A percentile compares a stretch with the other conserved stretches of the same genome.
phyloP scores from a whole-genome alignment of 2,329 filamentous ascomycete genomes.

The Penicillium sp. region DNA sequence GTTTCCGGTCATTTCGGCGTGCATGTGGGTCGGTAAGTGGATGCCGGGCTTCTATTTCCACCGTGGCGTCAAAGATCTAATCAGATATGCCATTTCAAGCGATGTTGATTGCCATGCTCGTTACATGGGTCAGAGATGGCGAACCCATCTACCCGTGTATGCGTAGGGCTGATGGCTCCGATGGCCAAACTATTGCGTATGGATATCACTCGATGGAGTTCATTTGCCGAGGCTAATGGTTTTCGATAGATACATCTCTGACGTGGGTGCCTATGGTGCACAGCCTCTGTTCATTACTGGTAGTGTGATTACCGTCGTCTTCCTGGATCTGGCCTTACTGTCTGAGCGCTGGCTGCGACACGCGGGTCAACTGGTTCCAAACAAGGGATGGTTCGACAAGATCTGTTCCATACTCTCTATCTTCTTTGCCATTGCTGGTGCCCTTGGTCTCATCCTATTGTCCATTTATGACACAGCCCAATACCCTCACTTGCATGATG shows the following conservation, averaged over 20 bases:
- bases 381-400: conserved; percentile 52
- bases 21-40: conserved; percentile 52
- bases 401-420: conserved; percentile 39
- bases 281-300: conserved; percentile 65
- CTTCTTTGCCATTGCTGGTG: conserved; percentile 70
- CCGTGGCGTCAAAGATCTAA: conserved; percentile 8
- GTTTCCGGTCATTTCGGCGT: conserved; percentile 60
- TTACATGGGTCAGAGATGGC: conserved; percentile 55
- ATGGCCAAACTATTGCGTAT: conserved; percentile 56
- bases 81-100: conserved; percentile 38
- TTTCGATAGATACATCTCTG: conserved; percentile 45
- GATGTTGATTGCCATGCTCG: conserved; percentile 61
- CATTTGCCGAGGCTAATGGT: not conserved
- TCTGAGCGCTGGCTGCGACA: conserved; percentile 85
- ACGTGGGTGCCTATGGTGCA: conserved; percentile 58
- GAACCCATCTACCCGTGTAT: conserved; percentile 55
- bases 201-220: conserved; percentile 13
- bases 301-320: conserved; percentile 65
- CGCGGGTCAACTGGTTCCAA: conserved; percentile 72
- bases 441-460: conserved; percentile 75
- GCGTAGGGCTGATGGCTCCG: conserved; percentile 32
- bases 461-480: conserved; percentile 80
- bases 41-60: not conserved
- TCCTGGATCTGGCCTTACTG: conserved; percentile 77
- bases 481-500: conserved; percentile 67